Evolutionary conservation across 345 rosid genomes (phyloP).

Genomic region (Odontarrhena argentea): DNA sequence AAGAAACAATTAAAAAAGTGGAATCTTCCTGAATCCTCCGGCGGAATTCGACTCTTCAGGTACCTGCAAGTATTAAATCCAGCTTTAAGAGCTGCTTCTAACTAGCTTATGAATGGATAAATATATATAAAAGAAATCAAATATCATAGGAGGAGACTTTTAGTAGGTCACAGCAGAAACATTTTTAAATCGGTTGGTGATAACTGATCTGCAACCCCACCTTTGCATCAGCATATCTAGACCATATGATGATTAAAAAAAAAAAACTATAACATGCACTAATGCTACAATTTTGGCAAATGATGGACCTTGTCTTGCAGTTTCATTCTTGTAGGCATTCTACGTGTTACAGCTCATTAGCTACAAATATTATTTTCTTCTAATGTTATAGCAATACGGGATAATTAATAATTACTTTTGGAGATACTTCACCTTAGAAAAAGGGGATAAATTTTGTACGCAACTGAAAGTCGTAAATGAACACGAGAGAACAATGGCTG

Average conservation of each 20-base stretch:
- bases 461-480: too few relatives aligned
- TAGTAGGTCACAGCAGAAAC: too few relatives aligned
- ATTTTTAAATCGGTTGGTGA: too few relatives aligned
- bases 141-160: not conserved
- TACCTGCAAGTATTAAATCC: constrained; percentile 53
- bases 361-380: not conserved
- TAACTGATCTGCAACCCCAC: too few relatives aligned
- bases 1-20: constrained; percentile 96
- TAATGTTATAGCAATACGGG: constrained; percentile 1
- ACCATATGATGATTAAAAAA: too few relatives aligned
- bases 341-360: not conserved
- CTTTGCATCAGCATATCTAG: too few relatives aligned
- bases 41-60: constrained; percentile 63
- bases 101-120: constrained; percentile 16
- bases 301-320: constrained; percentile 1
- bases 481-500: too few relatives aligned
- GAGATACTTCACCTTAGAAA: too few relatives aligned
- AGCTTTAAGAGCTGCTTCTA: constrained; percentile 23
- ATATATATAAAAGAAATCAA: not conserved
- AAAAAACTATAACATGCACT: not conserved
- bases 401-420: not conserved
- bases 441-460: too few relatives aligned
- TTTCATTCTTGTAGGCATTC: constrained; percentile 9
- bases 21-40: constrained; percentile 62
- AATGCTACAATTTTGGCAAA: constrained; percentile 11